These are phyloP conservation scores for Podaxis sp. DNA, from an alignment of 768 basidiomycete species.

Conservation along the genomic window DNA sequence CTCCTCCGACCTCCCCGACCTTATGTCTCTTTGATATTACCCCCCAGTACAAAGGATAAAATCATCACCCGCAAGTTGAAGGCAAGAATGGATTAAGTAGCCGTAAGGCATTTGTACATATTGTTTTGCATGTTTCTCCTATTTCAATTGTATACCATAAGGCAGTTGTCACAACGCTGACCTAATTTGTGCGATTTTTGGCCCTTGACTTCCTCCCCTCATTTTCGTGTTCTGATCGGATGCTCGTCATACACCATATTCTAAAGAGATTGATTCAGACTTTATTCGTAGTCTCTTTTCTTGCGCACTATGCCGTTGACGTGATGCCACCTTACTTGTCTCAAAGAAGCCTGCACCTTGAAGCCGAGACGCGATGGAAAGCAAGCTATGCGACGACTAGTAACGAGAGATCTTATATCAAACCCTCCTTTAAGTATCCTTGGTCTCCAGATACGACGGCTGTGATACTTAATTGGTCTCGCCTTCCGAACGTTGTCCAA, in stretches of 20 bases:
- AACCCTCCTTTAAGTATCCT: background rate
- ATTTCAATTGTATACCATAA: slow-evolving; percentile 10
- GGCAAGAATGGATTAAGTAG: slow-evolving; percentile 82
- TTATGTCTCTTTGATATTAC: slow-evolving; percentile 8
- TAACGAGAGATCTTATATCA: slow-evolving; percentile 4
- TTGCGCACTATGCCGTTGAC: slow-evolving; percentile 3
- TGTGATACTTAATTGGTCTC: slow-evolving; percentile 68
- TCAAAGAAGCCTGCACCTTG: background rate
- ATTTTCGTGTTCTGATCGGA: background rate
- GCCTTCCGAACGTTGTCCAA: slow-evolving; percentile 57
- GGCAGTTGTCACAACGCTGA: background rate
- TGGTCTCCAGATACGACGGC: slow-evolving; percentile 47
- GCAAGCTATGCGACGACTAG: slow-evolving; percentile 12
- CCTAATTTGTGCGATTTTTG: background rate
- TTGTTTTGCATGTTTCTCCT: slow-evolving; percentile 7
- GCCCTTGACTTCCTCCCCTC: background rate
- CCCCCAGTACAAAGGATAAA: slow-evolving; percentile 64
- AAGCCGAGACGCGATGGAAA: background rate
- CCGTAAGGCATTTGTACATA: slow-evolving; percentile 5
- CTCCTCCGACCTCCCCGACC: background rate
- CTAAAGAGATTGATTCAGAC: background rate
- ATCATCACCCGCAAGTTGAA: slow-evolving; percentile 85
- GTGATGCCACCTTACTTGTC: background rate
- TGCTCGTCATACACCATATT: background rate
- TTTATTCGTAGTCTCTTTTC: slow-evolving; percentile 4